Evolutionary conservation across 768 basidiomycete species (phyloP).

Genomic region (Termitomyces sp.): DNA sequence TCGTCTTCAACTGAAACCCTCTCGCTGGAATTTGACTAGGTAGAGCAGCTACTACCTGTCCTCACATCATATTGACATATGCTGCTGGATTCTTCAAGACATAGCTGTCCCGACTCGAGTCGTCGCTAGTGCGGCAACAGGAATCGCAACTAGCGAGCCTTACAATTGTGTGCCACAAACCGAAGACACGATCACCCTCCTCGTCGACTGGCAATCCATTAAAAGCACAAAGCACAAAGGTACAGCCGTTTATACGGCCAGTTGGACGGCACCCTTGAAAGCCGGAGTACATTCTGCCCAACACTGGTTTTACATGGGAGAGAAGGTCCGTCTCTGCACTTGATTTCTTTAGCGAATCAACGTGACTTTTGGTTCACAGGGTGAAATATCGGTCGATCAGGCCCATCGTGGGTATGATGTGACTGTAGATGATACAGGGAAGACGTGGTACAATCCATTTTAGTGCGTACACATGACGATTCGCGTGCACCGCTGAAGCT

Average conservation of each 20-base stretch:
- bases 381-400: constrained; percentile 89
- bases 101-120: constrained; percentile 77
- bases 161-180: constrained; percentile 83
- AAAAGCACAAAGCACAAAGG: constrained; percentile 72
- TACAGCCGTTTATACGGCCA: constrained; percentile 88
- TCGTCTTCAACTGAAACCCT: neutral
- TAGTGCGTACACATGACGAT: constrained; percentile 48
- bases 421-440: constrained; percentile 80
- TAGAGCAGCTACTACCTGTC: constrained; percentile 82
- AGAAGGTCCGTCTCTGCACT: constrained; percentile 49
- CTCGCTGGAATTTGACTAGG: constrained; percentile 5
- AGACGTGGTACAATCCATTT: constrained; percentile 86
- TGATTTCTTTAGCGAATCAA: neutral
- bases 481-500: constrained; percentile 2
- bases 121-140: constrained; percentile 84
- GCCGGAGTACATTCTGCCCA: constrained; percentile 88
- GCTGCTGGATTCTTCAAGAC: constrained; percentile 79
- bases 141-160: constrained; percentile 85
- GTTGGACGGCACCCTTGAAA: constrained; percentile 90
- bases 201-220: constrained; percentile 90
- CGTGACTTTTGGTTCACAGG: constrained; percentile 36
- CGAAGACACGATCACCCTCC: constrained; percentile 91
- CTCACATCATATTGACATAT: constrained; percentile 90
- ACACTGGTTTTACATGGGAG: constrained; percentile 93
- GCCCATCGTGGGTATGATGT: constrained; percentile 92